These are phyloP conservation scores for Austroboletus novae-zelandiae DNA, from an alignment of 1,284 basidiomycete species.

Conservation along the genomic window DNA sequence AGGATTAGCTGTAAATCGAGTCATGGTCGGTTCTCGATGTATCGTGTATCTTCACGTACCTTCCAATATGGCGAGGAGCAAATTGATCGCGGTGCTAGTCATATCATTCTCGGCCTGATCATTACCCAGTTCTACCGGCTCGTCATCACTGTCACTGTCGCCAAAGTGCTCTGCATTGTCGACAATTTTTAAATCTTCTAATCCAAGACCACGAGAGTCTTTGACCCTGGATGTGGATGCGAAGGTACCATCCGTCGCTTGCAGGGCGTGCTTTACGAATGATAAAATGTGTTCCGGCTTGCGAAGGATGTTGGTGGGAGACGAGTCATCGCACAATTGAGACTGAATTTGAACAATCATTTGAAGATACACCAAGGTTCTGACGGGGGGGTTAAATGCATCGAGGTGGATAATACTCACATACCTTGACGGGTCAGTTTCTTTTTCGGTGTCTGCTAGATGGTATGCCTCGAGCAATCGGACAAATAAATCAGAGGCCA, in stretches of 20 bases:
- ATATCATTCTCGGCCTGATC: slow-evolving; percentile 55
- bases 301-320: slow-evolving; percentile 64
- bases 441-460: slow-evolving; percentile 40
- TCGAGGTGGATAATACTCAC: slow-evolving; percentile 6
- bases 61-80: slow-evolving; percentile 82
- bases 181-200: slow-evolving; percentile 45
- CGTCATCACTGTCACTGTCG: slow-evolving; percentile 59
- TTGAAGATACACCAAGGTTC: slow-evolving; percentile 67
- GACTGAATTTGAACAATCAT: slow-evolving; percentile 78
- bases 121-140: slow-evolving; percentile 29
- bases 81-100: slow-evolving; percentile 70
- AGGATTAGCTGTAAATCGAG: slow-evolving; percentile 54
- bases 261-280: slow-evolving; percentile 75
- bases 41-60: slow-evolving; percentile 41
- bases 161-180: slow-evolving; percentile 37
- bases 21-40: slow-evolving; percentile 1
- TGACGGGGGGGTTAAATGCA: slow-evolving; percentile 12
- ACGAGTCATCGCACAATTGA: slow-evolving; percentile 52
- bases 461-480: slow-evolving; percentile 70
- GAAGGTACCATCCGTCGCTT: slow-evolving; percentile 18
- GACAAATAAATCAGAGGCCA: slow-evolving; percentile 73
- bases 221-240: slow-evolving; percentile 14
- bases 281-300: slow-evolving; percentile 71
- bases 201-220: slow-evolving; percentile 26
- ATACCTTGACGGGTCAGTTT: slow-evolving; percentile 56